Percentiles rank a stretch among this genome's conserved stretches.
Evolutionary conservation across 2,329 filamentous ascomycete genomes (phyloP).

Genomic region (Neonectria punicea): DNA sequence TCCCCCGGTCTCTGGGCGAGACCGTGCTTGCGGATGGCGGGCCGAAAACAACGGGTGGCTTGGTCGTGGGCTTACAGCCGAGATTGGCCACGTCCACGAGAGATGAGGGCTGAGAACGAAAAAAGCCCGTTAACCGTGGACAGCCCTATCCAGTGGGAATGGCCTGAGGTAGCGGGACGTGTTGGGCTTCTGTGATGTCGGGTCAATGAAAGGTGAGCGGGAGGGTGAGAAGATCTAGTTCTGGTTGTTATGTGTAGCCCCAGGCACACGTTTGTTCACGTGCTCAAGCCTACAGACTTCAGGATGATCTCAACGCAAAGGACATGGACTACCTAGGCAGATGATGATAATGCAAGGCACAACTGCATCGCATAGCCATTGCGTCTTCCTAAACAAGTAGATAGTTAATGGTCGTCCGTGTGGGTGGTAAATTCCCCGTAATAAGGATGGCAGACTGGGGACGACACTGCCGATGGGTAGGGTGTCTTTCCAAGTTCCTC

Average conservation of each 20-base stretch:
- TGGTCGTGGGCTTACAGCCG: slow-evolving; percentile 2
- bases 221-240: slow-evolving; percentile 2
- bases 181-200: not conserved
- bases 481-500: not conserved
- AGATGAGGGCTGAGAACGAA: not conserved
- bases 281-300: not conserved
- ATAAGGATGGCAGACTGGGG: not conserved
- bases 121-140: not conserved
- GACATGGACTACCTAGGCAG: too few relatives aligned
- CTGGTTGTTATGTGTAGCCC: not conserved
- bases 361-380: not conserved
- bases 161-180: not conserved
- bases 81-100: slow-evolving; percentile 10
- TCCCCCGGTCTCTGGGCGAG: not conserved
- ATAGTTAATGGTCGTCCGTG: not conserved
- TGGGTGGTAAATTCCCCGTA: not conserved
- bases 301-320: not conserved
- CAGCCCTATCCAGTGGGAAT: not conserved
- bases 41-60: slow-evolving; percentile 25
- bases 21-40: slow-evolving; percentile 35
- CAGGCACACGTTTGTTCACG: not conserved
- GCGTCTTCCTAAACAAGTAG: slow-evolving; percentile 1
- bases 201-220: not conserved
- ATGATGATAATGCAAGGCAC: not conserved
- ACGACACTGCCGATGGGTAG: slow-evolving; percentile 7